Evolutionary conservation across 257 asterid genomes (phyloP).

Genomic region (Fraxinus americana): DNA sequence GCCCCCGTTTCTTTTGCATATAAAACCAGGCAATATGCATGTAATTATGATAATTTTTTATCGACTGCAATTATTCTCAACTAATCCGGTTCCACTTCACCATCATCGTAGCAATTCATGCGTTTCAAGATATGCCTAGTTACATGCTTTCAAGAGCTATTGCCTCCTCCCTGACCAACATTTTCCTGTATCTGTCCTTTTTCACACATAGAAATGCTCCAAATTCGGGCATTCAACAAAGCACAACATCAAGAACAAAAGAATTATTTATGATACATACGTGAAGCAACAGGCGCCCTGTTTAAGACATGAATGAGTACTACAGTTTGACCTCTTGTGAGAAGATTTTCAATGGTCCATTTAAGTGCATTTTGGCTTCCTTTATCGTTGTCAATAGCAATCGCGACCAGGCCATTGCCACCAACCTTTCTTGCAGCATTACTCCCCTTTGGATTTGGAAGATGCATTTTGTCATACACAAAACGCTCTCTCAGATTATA

Average conservation of each 20-base stretch:
- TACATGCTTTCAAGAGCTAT: too few species aligned
- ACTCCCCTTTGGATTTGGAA: slow-evolving; percentile 19
- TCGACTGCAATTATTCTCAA: too few species aligned
- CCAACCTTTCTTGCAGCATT: slow-evolving; percentile 14
- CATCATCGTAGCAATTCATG: too few species aligned
- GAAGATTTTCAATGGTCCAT: slow-evolving; percentile 76
- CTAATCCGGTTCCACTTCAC: too few species aligned
- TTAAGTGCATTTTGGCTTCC: slow-evolving; percentile 73
- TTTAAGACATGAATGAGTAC: slow-evolving; percentile 76
- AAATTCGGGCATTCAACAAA: neutral
- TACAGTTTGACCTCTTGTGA: slow-evolving; percentile 61
- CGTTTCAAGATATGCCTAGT: too few species aligned
- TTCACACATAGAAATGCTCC: too few species aligned
- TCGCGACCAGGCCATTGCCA: slow-evolving; percentile 47
- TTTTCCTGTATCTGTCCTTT: too few species aligned
- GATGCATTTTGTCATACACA: slow-evolving; percentile 32
- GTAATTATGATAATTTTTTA: too few species aligned
- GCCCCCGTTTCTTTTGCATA: too few species aligned
- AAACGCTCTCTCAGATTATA: neutral
- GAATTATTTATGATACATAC: slow-evolving; percentile 30
- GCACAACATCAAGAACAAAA: neutral
- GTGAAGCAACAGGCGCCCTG: slow-evolving; percentile 36
- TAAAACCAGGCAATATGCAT: too few species aligned
- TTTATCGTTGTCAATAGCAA: slow-evolving; percentile 84
- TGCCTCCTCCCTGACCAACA: too few species aligned